Base-by-base conservation (phyloP, 495 filamentous ascomycete species). In the Durotheca rogersii region DNA sequence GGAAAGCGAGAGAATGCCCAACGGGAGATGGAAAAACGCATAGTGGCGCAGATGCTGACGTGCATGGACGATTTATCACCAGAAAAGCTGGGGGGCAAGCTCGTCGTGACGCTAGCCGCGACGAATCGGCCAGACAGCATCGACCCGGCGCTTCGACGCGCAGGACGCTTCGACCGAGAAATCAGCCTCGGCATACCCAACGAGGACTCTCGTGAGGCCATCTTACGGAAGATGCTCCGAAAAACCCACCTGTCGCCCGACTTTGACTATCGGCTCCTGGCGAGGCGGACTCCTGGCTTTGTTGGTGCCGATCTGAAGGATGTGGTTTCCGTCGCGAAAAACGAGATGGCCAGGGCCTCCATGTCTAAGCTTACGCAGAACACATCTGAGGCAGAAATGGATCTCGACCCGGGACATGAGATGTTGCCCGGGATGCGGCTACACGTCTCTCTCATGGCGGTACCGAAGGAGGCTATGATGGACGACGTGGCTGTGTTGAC, bases 131-230 rank as follows among this genome's bases (percentile, higher is more conserved):
- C 92, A 2, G 93, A 97, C 57, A 88, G 83, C 41, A 72, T 97
- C 27, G 92, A 97, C 64, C 85, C 90, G 1, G 90, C 91, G 4
- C 74, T 96, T 27, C 81, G 92, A 55, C 75, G 92, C 64, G 88
- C 87, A 34, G 89, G 89, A 6, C 78, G 92, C 20, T 97, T 97
- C 60, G 87, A 93, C 62, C 85, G 86, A 51, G 92, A 97, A 66
- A 96, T 97, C 65, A 92, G 90, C 58, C 84, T 97, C 55, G 89
- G 88, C n/a, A 93, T 96, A 36, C 92, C 92, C 3, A 90, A 90
- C 49, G 89, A 96, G 67, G 62, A 71, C 7, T 87, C 88, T 12
- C 77, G 93, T 53, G 87, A 94, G 64, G 81, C 87, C 47, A 97
- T 98, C 39, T 74, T 98, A 23, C 76, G 81, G 17, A 85, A 89